Base-by-base conservation (phyloP, 202 grass and related monocot species). In the Schoenoplectus tabernaemontani region DNA sequence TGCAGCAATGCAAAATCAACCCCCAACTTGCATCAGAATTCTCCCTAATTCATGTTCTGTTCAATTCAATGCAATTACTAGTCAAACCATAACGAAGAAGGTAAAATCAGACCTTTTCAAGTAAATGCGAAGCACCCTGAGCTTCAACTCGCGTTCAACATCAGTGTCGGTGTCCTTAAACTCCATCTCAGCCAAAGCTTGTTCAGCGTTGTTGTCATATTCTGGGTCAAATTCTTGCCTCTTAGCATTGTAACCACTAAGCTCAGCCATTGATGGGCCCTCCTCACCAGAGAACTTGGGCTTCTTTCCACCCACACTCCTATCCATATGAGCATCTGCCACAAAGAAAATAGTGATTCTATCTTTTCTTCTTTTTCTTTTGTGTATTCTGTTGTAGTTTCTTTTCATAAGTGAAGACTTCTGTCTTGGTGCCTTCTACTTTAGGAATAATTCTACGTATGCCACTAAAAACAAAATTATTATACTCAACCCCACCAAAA, bases 141-240 rank as follows among this genome's bases (percentile, higher is more conserved):
- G 84, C 87, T 98, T 98, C 78, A 98, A 64, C 76, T 98, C 91
- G 44, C 86, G 84, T 59, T 98, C 95, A 61, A 85, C 92, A 85
- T 94, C 95, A 0, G 76, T 84, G 70, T 98, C 95, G 48, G 86
- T 95, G 84, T 98, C 95, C 86, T 95, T 98, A 59, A 98, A 95
- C 60, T 95, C 95, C 95, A 98, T 98, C 64, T 98, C 95, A 60
- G 95, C 91, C 7, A 98, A 88, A 53, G 95, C 87, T 78, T 95
- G 91, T 64, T 98, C 95, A 39, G 95, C 95, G 79, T 98, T 90
- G 59, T 98, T 95, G 72, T 98, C 95, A 82, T 98, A 98, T 78
- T 98, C 95, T 8, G 95, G 95, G 72, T 98, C 95, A 92, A 98
- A 98, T 67, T 98, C 95, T n/a, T 92, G 86, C 54, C 95, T 90